Evolutionary conservation across 1,284 basidiomycete genomes (phyloP), one percentile per base, ranked within the genome.

Genomic region (Sanghuangporus sanghuang): DNA sequence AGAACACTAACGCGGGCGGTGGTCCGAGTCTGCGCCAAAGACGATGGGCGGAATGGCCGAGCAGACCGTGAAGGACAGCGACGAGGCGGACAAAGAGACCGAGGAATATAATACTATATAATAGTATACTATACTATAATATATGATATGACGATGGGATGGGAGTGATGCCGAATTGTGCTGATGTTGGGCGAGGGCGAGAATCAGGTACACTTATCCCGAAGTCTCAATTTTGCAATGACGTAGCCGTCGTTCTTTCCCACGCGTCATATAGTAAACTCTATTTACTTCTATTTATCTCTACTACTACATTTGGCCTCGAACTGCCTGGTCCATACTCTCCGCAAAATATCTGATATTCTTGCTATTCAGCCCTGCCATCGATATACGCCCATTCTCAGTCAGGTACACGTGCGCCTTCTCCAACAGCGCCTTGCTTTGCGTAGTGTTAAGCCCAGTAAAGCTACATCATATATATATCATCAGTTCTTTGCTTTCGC

Each of bases 391-490:
- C 62, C 93, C 92, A 72, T 94, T 95, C 65, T 73, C 77, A 11
- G 94, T 96, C 79, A 98, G 78, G 76, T 98, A 98, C 64, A 98
- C 82, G 73, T 96, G 95, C 61, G 85, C 86, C 73, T 88, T 85
- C 65, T 92, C 86, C 32, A 86, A 81, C 75, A 98, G 74, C 62
- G 79, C 81, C 73, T 87, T 80, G 75, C 88, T 89, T 76, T 96
- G 92, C 38, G 75, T 79, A 8, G 80, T 73, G 57, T 75, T 85
- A 72, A 95, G 79, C 44, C 93, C 92, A 56, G 93, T 94, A 77
- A 90, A 93, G 73, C 91, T 92, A 55, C 8, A 48, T 3, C 27
- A 32, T 32, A 32, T 27, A 27, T 12, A 49, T n/a, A 49, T 56
- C 42, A 52, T 44, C 59, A 27, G 27, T 62, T 46, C 66, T 50